These are phyloP conservation scores for Phaeosphaeriaceae sp. DNA, from an alignment of 2,329 filamentous ascomycete species.

Conservation along the genomic window DNA sequence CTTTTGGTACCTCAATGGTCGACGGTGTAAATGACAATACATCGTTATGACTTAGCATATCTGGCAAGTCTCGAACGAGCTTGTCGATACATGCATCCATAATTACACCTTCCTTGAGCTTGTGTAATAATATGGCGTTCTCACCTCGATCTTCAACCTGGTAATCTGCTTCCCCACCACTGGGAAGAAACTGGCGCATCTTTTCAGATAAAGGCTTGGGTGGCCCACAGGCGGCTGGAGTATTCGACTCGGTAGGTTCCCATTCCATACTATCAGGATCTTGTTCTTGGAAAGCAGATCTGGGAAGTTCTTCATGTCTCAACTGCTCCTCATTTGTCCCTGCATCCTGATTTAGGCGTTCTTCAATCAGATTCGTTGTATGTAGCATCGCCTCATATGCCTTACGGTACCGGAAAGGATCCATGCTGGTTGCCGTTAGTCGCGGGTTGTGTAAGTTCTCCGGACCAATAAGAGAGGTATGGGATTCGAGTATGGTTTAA, in stretches of 20 bases:
- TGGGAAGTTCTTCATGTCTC: conserved; percentile 12
- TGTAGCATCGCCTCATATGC: conserved; percentile 48
- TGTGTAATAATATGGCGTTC: conserved; percentile 40
- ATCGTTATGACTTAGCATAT: conserved; percentile 44
- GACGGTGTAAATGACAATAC: conserved; percentile 46
- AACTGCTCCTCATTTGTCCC: conserved; percentile 9
- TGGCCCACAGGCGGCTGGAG: conserved; percentile 39
- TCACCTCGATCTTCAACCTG: conserved; percentile 28
- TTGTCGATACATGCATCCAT: conserved; percentile 48
- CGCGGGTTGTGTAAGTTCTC: neutral
- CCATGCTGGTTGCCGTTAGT: conserved; percentile 38
- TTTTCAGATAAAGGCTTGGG: conserved; percentile 36
- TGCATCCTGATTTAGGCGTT: conserved; percentile 33
- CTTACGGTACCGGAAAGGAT: conserved; percentile 45
- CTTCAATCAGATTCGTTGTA: conserved; percentile 41
- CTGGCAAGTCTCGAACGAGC: conserved; percentile 43
- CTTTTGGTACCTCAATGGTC: conserved; percentile 47
- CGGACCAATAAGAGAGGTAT: neutral
- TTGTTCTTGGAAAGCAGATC: conserved; percentile 28
- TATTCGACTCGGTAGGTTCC: conserved; percentile 41
- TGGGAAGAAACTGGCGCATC: conserved; percentile 39
- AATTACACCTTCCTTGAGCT: conserved; percentile 44
- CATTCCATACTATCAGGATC: conserved; percentile 49
- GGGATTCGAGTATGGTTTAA: neutral
- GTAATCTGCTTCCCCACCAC: conserved; percentile 31